Conservation (phyloP, 164 flowering plant species). For the Stephania yunnanensis region DNA sequence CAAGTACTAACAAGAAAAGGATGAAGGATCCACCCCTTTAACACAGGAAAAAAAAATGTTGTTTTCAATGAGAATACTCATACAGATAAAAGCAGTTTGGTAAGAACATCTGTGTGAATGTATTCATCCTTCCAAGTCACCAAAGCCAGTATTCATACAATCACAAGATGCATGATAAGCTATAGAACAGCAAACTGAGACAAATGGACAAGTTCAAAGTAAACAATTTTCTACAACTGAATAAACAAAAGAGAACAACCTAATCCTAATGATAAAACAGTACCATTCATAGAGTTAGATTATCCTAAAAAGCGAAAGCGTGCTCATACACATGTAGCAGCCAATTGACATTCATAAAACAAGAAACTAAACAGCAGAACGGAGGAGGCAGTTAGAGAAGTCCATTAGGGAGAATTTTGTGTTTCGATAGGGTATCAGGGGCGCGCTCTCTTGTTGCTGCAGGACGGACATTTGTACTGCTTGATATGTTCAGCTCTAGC, state of each 20-base stretch:
- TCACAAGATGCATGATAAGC: neutral
- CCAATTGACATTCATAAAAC: neutral
- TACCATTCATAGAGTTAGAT: neutral
- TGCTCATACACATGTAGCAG: slow-evolving; percentile 4
- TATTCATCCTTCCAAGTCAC: too few relatives aligned
- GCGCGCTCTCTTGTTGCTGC: slow-evolving; percentile 28
- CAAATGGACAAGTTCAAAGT: neutral
- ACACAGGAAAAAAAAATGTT: too few relatives aligned
- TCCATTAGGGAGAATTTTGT: neutral
- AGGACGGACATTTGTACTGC: slow-evolving; percentile 62
- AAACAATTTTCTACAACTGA: neutral
- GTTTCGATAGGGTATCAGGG: slow-evolving; percentile 9
- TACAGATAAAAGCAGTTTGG: too few relatives aligned
- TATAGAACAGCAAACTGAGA: neutral
- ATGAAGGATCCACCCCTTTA: too few relatives aligned
- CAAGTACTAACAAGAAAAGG: too few relatives aligned
- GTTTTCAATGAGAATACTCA: too few relatives aligned
- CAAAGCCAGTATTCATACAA: too few relatives aligned
- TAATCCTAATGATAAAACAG: neutral
- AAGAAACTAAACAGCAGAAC: neutral
- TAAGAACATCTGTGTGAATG: too few relatives aligned
- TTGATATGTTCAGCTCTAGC: slow-evolving; percentile 48
- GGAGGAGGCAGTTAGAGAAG: neutral
- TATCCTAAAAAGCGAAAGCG: neutral
- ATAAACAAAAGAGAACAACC: neutral